Base-by-base conservation (phyloP, 306 rosid species). In the Cucumis melo region DNA sequence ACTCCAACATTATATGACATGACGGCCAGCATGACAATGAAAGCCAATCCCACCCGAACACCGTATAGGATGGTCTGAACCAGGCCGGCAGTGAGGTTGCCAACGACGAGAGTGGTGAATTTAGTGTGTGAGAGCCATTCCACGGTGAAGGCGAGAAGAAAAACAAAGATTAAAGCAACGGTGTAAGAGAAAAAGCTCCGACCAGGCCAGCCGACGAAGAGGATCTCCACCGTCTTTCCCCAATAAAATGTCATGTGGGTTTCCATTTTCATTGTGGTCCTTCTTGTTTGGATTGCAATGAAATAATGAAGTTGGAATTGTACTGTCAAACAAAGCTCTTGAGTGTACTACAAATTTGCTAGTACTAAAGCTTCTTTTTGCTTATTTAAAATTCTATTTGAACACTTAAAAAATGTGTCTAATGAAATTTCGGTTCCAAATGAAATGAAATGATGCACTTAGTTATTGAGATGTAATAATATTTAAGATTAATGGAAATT, bases 231-330 rank as follows among this genome's bases (percentile, higher is more conserved):
- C 2, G 83, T 73, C 7, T 81, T 81, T 8, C 98, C 97, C 97
- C 98, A 93, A 72, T 80, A 91, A 84, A 93, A 88, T 76, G 89
- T 87, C 98, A 93, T 89, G 89, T 93, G 98, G 82, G 65, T 83
- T 92, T 81, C 84, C 88, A 86, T 87, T 84, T 42, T 50, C 8
- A 6, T 34, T 34, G 0, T 36, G 29, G 29, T 36, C 0, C 7
- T 2, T 34, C 34, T 4, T 1, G 0, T 7, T 0, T 7, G 0
- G 46, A 34, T 16, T 20, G 23, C 70, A 16, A 63, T 32, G 21
- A 62, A 32, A 63, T 63, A 63, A 32, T 34, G 46, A 8, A 32
- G 44, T 17, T 32, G 7, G 2, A 46, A 17, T 63, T 63, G 70
- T 63, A 63, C 70, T 63, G 34, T 0, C 46, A 63, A 36, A 34